Conservation (phyloP, 768 basidiomycete species). For the Leccinum variicolor region DNA sequence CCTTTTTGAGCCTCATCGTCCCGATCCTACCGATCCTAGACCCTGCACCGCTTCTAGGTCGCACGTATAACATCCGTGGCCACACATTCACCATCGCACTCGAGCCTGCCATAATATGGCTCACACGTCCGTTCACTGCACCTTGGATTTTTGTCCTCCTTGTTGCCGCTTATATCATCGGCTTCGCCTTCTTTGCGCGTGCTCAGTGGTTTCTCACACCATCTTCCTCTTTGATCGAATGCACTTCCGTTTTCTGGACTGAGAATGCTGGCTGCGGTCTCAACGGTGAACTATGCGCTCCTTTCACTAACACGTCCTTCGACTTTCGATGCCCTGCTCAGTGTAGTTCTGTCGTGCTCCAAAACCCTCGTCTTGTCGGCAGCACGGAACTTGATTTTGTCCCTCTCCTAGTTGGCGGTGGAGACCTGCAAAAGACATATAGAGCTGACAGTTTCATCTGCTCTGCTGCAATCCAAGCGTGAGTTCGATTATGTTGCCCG, state of each 20-base stretch:
- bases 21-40: conserved; percentile 35
- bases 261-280: conserved; percentile 71
- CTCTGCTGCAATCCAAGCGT: conserved; percentile 80
- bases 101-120: conserved; percentile 50
- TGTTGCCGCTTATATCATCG: conserved; percentile 61
- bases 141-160: conserved; percentile 56
- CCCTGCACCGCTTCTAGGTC: conserved; percentile 52
- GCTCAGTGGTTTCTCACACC: conserved; percentile 72
- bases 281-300: conserved; percentile 60
- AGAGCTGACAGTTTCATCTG: conserved; percentile 85
- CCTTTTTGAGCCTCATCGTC: neutral
- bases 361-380: conserved; percentile 75
- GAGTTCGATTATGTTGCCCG: conserved; percentile 27
- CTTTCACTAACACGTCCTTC: conserved; percentile 58
- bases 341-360: conserved; percentile 58
- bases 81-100: conserved; percentile 41
- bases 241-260: conserved; percentile 70
- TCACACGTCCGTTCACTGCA: conserved; percentile 50
- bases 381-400: conserved; percentile 58
- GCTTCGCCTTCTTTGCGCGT: conserved; percentile 68
- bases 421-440: conserved; percentile 68
- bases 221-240: conserved; percentile 57
- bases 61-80: conserved; percentile 39
- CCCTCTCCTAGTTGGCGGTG: conserved; percentile 84
- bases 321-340: conserved; percentile 82